A percentile compares a stretch with the other conserved stretches of the same genome.
phyloP scores from a whole-genome alignment of 306 rosid species.

The Castanopsis chinensis region DNA sequence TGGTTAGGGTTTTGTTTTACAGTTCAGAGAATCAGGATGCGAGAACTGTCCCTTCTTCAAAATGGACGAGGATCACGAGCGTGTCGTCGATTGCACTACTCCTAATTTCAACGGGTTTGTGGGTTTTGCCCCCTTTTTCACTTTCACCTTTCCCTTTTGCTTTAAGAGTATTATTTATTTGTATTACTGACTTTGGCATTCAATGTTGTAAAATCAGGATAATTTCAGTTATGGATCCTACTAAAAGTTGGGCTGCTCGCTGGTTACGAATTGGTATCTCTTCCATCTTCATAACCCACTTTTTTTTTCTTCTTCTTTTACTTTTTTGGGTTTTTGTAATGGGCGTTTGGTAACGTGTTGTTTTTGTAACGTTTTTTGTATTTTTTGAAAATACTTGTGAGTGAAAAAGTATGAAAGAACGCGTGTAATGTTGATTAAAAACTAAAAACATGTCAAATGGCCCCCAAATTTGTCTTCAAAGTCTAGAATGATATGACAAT shows the following conservation, averaged over 20 bases:
- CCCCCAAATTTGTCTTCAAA: background rate
- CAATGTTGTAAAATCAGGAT: constrained; percentile 33
- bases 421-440: too few species aligned
- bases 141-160: background rate
- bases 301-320: background rate
- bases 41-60: constrained; percentile 94
- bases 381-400: too few species aligned
- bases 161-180: too few species aligned
- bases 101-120: constrained; percentile 91
- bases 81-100: constrained; percentile 84
- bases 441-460: too few species aligned
- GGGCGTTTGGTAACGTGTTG: too few species aligned
- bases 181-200: background rate
- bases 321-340: background rate
- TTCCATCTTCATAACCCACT: background rate
- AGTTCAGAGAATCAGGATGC: constrained; percentile 91
- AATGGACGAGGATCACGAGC: constrained; percentile 90
- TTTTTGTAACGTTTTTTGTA: too few species aligned
- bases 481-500: background rate
- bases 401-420: too few species aligned
- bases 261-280: constrained; percentile 86
- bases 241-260: constrained; percentile 90
- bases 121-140: too few species aligned
- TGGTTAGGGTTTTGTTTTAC: background rate
- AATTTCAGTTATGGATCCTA: constrained; percentile 91